A percentile compares a stretch with the other conserved stretches of the same genome.
Conservation (phyloP, 306 rosid genomes). For the Cicer arietinum region DNA sequence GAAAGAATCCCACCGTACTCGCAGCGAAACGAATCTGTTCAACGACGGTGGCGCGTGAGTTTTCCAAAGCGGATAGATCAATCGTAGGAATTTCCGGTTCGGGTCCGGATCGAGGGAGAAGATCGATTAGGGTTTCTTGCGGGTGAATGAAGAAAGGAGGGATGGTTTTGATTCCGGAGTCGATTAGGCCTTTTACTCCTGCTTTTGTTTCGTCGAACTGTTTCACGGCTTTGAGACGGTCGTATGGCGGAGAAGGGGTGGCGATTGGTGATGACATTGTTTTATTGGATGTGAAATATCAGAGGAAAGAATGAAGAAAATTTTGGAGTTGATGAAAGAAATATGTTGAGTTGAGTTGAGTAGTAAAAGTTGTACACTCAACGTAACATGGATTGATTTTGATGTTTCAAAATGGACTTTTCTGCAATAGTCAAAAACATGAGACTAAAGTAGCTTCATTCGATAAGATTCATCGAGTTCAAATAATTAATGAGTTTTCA, state of each 20-base stretch:
- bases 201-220: conserved; percentile 62
- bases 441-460: not conserved
- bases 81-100: conserved; percentile 52
- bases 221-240: conserved; percentile 57
- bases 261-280: conserved; percentile 36
- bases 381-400: not conserved
- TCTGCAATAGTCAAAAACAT: not conserved
- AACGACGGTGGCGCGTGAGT: conserved; percentile 38
- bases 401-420: not conserved
- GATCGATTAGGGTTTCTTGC: conserved; percentile 53
- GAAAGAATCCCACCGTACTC: conserved; percentile 65
- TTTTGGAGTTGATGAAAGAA: not conserved
- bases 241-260: conserved; percentile 31
- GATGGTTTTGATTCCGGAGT: conserved; percentile 60
- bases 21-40: conserved; percentile 53
- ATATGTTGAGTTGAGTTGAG: not conserved
- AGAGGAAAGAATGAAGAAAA: not conserved
- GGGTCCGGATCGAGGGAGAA: conserved; percentile 28
- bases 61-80: conserved; percentile 51
- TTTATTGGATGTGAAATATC: not conserved
- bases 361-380: not conserved
- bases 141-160: conserved; percentile 68
- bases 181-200: conserved; percentile 77
- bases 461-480: too few species aligned
- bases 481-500: too few species aligned